Percentiles rank a stretch among this genome's conserved stretches.
Evolutionary conservation across 176 grass and related monocot genomes (phyloP).

Genomic region (Tillandsia fasciculata): DNA sequence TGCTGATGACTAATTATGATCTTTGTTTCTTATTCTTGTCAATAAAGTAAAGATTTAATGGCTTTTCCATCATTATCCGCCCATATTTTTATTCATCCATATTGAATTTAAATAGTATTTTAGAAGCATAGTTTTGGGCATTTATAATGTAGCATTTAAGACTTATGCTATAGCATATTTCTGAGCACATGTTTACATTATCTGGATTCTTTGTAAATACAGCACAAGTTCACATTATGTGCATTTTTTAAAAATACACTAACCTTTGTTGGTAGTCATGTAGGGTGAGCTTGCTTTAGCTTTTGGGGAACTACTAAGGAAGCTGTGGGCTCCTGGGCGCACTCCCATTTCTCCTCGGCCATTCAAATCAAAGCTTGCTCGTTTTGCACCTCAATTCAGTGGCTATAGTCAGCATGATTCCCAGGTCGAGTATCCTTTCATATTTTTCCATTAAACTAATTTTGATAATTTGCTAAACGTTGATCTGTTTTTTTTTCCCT

Average conservation of each 20-base stretch:
- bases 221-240: background rate
- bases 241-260: conserved; percentile 45
- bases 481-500: conserved; percentile 4
- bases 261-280: conserved; percentile 84
- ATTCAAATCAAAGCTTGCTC: conserved; percentile 91
- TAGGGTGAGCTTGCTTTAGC: conserved; percentile 99
- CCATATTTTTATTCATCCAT: too few species aligned
- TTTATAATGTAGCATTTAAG: too few species aligned
- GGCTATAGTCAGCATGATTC: conserved; percentile 98
- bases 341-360: conserved; percentile 78
- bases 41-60: too few species aligned
- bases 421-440: conserved; percentile 40
- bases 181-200: too few species aligned
- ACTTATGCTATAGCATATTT: too few species aligned
- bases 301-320: conserved; percentile 92
- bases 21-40: too few species aligned
- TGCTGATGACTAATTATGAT: too few species aligned
- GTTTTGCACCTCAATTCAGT: conserved; percentile 97
- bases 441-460: background rate
- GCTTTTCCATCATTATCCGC: too few species aligned
- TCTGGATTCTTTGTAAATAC: background rate
- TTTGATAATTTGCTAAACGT: conserved; percentile 11
- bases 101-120: too few species aligned
- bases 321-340: conserved; percentile 90
- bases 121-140: too few species aligned